These are phyloP conservation scores for Fragaria vesca DNA, from an alignment of 306 rosid genomes.

Conservation along the genomic window DNA sequence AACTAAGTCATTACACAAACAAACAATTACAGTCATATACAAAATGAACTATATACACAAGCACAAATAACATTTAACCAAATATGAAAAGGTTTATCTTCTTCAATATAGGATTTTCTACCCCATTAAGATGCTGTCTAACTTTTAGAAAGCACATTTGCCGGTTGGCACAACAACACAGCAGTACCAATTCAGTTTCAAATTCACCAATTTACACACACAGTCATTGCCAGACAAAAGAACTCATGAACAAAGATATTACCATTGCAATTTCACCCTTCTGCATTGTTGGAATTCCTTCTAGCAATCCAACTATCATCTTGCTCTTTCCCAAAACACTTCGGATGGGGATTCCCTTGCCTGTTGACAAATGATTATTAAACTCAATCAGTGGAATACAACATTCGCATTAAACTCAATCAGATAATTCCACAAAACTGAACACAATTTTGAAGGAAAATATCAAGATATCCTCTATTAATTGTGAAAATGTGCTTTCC, in stretches of 20 bases:
- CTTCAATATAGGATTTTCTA: not conserved
- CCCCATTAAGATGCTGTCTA: not conserved
- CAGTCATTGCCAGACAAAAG: not conserved
- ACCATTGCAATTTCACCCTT: constrained; percentile 98
- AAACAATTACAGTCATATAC: constrained; percentile 5
- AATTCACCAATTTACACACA: not conserved
- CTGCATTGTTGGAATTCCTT: constrained; percentile 92
- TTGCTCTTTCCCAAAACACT: constrained; percentile 89
- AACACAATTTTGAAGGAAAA: not conserved
- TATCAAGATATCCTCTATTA: not conserved
- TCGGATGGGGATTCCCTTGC: constrained; percentile 69
- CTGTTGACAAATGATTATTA: constrained; percentile 41
- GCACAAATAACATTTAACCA: not conserved
- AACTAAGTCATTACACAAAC: constrained; percentile 48
- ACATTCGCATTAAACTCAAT: constrained; percentile 1
- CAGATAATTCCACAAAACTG: not conserved
- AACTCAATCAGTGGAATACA: constrained; percentile 27
- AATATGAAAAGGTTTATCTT: not conserved
- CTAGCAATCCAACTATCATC: constrained; percentile 84
- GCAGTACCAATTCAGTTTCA: not conserved
- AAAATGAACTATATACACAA: constrained; percentile 5
- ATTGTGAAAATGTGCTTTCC: not conserved
- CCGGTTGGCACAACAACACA: not conserved
- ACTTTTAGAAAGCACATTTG: not conserved
- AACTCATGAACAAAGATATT: constrained; percentile 23